Base-by-base conservation (phyloP, 345 rosid genomes). In the Linum usitatissimum region DNA sequence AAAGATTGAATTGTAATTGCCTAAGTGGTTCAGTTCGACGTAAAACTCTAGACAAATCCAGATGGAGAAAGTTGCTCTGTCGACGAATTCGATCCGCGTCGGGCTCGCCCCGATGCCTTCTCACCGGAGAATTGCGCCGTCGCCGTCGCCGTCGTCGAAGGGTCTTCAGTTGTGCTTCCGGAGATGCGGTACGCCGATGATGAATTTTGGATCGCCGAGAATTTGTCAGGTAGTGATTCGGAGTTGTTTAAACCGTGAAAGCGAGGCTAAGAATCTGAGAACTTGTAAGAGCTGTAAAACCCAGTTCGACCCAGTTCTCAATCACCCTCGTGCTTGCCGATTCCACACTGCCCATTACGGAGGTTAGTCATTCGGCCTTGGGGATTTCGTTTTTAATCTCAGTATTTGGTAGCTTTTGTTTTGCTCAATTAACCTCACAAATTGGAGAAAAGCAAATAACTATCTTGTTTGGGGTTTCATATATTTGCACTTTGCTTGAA, bases 281-380 rank as follows among this genome's bases (percentile, higher is more conserved):
- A 91, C 98, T n/a, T 88, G 98, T 79, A 85, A 80, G 84, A 83
- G 79, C 49, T 91, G 96, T 88, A 92, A 92, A 79, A 74, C 83
- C 82, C 98, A 85, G 53, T 91, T 88, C 79, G 87, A 91, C 69
- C 90, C 87, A 73, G 74, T 76, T 59, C 78, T 78, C 66, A 92
- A 92, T 66, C 74, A 85, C 74, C 87, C 91, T 59, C 80, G 72
- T 2, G 89, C 95, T 64, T 92, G 98, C 66, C 79, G 69, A 68
- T 88, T 84, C 74, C 98, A 92, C 84, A 80, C 93, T 36, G 89
- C 95, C 59, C 98, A 88, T 85, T 92, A 77, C 62, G 98, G 95
- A 76, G 98, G 98, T 88, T 75, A 40, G 18, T 0, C n/a, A n/a
- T n/a, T n/a, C n/a, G n/a, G n/a, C n/a, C n/a, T n/a, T n/a, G n/a